A percentile compares a stretch with the other conserved stretches of the same genome.
These are phyloP conservation scores for Fusarium verticillioides DNA, from an alignment of 2,329 filamentous ascomycete genomes.

Conservation along the genomic window DNA sequence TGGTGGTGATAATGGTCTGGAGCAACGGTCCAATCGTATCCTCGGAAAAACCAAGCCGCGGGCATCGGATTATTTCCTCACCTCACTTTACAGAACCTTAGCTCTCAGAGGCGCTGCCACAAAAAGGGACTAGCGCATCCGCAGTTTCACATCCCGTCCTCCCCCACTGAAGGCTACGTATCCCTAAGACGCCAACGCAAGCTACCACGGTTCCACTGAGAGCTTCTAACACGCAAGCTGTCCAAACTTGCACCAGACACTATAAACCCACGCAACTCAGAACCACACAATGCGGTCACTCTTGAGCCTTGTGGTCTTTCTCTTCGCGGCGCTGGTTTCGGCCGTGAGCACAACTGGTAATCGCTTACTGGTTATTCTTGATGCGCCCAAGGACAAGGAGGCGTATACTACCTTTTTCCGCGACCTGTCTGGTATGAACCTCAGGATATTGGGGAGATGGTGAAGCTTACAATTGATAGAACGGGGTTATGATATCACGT, in stretches of 20 bases:
- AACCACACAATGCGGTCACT: slow-evolving; percentile 74
- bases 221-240: slow-evolving; percentile 42
- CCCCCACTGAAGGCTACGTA: slow-evolving; percentile 51
- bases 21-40: slow-evolving; percentile 42
- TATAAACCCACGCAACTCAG: slow-evolving; percentile 22
- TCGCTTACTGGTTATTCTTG: slow-evolving; percentile 85
- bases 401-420: slow-evolving; percentile 84
- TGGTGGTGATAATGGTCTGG: slow-evolving; percentile 39
- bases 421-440: slow-evolving; percentile 71
- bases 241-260: slow-evolving; percentile 37
- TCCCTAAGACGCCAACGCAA: slow-evolving; percentile 48
- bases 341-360: slow-evolving; percentile 83
- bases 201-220: slow-evolving; percentile 36
- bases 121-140: slow-evolving; percentile 24
- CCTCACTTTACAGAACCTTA: not conserved
- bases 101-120: not conserved
- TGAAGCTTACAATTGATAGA: slow-evolving; percentile 60
- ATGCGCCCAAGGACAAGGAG: slow-evolving; percentile 82
- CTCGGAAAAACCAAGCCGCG: slow-evolving; percentile 48
- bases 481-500: slow-evolving; percentile 83
- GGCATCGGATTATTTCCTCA: slow-evolving; percentile 41
- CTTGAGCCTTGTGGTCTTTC: slow-evolving; percentile 75
- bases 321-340: slow-evolving; percentile 73
- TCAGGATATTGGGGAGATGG: not conserved
- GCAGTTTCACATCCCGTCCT: not conserved